A percentile compares a stretch with the other conserved stretches of the same genome.
Conservation (phyloP, 2,329 filamentous ascomycete genomes). For the Penicillium sp. region DNA sequence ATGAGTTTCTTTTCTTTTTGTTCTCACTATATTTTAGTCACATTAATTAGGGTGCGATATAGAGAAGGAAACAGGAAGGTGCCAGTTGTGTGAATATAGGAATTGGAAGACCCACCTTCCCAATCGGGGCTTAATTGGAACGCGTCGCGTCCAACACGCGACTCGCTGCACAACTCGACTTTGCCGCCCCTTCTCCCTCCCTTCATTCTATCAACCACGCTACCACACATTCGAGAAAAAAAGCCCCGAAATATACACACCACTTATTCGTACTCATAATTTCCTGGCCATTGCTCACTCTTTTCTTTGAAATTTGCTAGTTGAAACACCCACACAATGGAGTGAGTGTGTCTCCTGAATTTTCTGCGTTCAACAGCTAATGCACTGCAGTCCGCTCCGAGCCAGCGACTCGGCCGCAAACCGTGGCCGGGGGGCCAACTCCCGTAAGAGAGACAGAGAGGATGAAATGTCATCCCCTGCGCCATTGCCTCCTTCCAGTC, state of each 20-base stretch:
- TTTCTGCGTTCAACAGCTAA: slow-evolving; percentile 11
- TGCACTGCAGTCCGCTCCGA: slow-evolving; percentile 52
- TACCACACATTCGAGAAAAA: not conserved
- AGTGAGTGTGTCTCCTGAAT: slow-evolving; percentile 17
- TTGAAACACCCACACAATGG: slow-evolving; percentile 23
- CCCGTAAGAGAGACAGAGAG: slow-evolving; percentile 58
- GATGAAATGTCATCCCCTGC: slow-evolving; percentile 53
- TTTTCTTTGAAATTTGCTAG: not conserved
- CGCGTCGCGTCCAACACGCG: slow-evolving; percentile 18
- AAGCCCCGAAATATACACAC: not conserved
- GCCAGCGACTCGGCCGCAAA: slow-evolving; percentile 76
- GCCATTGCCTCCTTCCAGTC: slow-evolving; percentile 52
- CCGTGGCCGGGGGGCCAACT: slow-evolving; percentile 53
- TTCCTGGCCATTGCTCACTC: not conserved
- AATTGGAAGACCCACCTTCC: slow-evolving; percentile 9
- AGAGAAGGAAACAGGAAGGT: not conserved
- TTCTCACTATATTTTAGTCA: not conserved
- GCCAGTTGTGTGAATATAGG: not conserved
- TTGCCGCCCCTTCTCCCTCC: slow-evolving; percentile 11
- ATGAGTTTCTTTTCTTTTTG: too few relatives aligned
- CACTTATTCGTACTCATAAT: slow-evolving; percentile 1
- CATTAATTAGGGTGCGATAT: not conserved
- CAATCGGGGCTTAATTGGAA: slow-evolving; percentile 31
- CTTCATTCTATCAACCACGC: slow-evolving; percentile 14
- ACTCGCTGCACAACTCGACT: slow-evolving; percentile 5